phyloP scores from a whole-genome alignment of 1,284 basidiomycete species.

The Anthracocystis walkeri region DNA sequence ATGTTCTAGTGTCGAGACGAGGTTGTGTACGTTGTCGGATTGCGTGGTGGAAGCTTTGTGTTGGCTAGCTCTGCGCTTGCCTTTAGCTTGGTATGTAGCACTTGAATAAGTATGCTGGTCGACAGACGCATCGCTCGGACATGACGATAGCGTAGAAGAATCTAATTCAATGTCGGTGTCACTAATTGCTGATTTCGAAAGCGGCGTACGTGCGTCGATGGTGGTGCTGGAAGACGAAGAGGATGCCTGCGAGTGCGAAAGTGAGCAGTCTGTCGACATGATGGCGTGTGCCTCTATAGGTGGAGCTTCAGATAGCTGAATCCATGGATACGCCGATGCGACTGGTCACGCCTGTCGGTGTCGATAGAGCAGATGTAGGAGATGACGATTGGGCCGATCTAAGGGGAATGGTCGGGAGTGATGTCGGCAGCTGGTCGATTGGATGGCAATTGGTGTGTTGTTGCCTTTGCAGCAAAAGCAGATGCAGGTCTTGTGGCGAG shows the following conservation, averaged over 20 bases:
- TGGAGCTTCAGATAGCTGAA: not conserved
- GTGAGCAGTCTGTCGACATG: conserved; percentile 29
- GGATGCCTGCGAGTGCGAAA: conserved; percentile 1
- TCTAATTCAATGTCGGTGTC: not conserved
- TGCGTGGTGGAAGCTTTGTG: not conserved
- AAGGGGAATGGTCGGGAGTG: too few relatives aligned
- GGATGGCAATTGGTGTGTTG: too few relatives aligned
- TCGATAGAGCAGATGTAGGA: too few relatives aligned
- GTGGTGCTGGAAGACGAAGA: conserved; percentile 17
- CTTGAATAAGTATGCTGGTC: conserved; percentile 2
- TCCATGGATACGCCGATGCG: conserved; percentile 11
- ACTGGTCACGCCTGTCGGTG: not conserved
- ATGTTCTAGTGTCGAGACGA: conserved; percentile 4
- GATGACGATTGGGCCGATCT: too few relatives aligned
- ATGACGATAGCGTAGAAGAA: not conserved
- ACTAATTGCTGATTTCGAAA: not conserved
- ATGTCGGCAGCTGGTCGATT: too few relatives aligned
- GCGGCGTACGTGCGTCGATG: not conserved
- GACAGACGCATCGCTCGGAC: not conserved
- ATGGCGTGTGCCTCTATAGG: conserved; percentile 10
- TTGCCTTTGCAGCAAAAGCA: too few relatives aligned
- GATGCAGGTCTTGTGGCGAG: too few relatives aligned
- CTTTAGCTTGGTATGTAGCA: conserved; percentile 23
- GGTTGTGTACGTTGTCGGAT: not conserved
- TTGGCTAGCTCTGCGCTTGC: conserved; percentile 32